Evolutionary conservation across 179 eudicot genomes (phyloP), one percentile per base, ranked within the genome.

Genomic region (Carnegiea gigantea): DNA sequence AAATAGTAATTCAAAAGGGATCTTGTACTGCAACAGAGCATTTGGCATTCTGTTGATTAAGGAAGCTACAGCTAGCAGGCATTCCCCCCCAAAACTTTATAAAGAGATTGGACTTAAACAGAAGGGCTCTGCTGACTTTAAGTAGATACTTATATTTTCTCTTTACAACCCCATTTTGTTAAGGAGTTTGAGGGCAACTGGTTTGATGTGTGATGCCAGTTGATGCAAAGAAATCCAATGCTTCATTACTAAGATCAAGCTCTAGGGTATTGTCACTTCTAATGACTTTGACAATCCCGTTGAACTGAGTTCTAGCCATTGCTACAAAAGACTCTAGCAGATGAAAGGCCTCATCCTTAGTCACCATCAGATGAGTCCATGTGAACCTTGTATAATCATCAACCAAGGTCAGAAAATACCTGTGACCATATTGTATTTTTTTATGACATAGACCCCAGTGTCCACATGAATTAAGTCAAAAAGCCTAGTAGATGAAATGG

Each of bases 161-260:
- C 18, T 65, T 64, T 0, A 79, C 77, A 57, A 2, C 83, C 17
- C 78, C 82, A 83, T 83, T 83, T 57, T 83, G 85, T 24, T 70
- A 80, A 2, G 33, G 33, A 2, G 70, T 65, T 20, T 30, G 11
- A 44, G 59, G 30, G 53, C 82, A 79, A 14, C 64, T 53, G 1
- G 79, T 79, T 33, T 79, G 79, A 46, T 83, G 85, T 1, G 75
- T 2, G 51, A 83, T 64, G 2, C 82, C 86, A 18, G 40, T 23
- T 0, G 14, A 6, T 4, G 18, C 36, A 62, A 48, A 46, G 8
- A 59, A 72, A 1, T 10, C 9, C 1, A 5, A 7, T 6, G 48
- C 8, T 9, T 44, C 17, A 64, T 36, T 28, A 23, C 4, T 6
- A 3, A 17, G 28, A 0, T 18, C 18, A 9, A 84, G 44, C 26